Evolutionary conservation across 1,284 basidiomycete genomes (phyloP).

Genomic region (Waitea zeae): DNA sequence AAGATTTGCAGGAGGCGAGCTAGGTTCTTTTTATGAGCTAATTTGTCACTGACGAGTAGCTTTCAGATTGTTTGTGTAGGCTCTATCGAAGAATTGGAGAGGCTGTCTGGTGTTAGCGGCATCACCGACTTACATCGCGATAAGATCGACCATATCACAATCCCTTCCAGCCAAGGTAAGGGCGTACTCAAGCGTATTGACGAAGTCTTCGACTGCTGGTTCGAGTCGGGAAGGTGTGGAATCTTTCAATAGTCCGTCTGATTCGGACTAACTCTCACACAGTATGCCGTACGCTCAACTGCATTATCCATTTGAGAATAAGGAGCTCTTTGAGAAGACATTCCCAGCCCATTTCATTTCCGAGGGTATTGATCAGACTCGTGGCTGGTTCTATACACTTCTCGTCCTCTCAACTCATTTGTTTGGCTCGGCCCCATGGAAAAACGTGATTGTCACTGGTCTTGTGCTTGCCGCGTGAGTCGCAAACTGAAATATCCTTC

Average conservation of each 20-base stretch:
- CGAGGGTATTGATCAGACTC: slow-evolving; percentile 91
- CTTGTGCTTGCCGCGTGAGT: slow-evolving; percentile 85
- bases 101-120: slow-evolving; percentile 70
- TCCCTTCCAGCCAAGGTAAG: slow-evolving; percentile 85
- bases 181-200: slow-evolving; percentile 80
- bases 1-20: slow-evolving; percentile 78
- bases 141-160: slow-evolving; percentile 91
- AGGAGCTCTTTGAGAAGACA: slow-evolving; percentile 66
- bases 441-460: slow-evolving; percentile 94
- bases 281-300: slow-evolving; percentile 98
- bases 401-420: slow-evolving; percentile 92
- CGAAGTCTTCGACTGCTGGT: slow-evolving; percentile 99
- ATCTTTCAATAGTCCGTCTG: neutral
- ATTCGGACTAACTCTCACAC: slow-evolving; percentile 1
- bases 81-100: slow-evolving; percentile 81
- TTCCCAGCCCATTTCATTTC: slow-evolving; percentile 99
- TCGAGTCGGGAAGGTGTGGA: slow-evolving; percentile 88
- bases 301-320: slow-evolving; percentile 98
- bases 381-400: slow-evolving; percentile 99
- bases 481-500: neutral
- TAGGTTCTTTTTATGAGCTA: neutral
- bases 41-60: neutral
- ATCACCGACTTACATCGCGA: slow-evolving; percentile 94
- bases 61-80: slow-evolving; percentile 70
- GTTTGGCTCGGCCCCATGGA: slow-evolving; percentile 91